phyloP scores from a whole-genome alignment of 495 filamentous ascomycete species.

The Penicillium odoratum region DNA sequence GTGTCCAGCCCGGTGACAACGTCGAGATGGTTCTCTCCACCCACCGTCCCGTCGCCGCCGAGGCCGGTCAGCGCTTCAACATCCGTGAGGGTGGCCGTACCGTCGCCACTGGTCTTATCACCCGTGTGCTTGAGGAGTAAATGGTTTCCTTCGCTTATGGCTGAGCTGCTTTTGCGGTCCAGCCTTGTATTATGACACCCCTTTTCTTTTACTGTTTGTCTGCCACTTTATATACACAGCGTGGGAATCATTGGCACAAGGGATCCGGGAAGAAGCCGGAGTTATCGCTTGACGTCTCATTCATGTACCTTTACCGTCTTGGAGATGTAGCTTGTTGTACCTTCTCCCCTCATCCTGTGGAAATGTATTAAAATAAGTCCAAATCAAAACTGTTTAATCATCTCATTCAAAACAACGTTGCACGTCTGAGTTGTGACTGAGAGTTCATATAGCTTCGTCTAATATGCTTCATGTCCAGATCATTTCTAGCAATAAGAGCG shows the following conservation, averaged over 20 bases:
- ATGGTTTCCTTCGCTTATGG: slow-evolving; percentile 10
- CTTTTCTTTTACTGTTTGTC: slow-evolving; percentile 34
- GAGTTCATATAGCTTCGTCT: no score
- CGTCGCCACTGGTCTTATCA: slow-evolving; percentile 89
- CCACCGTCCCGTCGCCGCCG: slow-evolving; percentile 77
- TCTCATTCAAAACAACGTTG: no score
- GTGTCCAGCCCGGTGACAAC: slow-evolving; percentile 98
- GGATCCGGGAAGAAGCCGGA: slow-evolving; percentile 38
- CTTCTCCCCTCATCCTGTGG: slow-evolving; percentile 30
- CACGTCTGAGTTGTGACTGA: no score
- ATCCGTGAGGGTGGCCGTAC: slow-evolving; percentile 94
- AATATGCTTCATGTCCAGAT: no score
- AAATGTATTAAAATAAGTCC: slow-evolving; percentile 28
- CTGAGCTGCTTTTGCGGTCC: slow-evolving; percentile 13
- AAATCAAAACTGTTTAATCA: slow-evolving; percentile 6
- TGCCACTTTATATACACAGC: slow-evolving; percentile 34
- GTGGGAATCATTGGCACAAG: slow-evolving; percentile 37
- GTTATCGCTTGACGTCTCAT: slow-evolving; percentile 43
- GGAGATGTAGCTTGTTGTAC: slow-evolving; percentile 46
- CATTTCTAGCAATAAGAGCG: no score
- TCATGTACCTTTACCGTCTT: slow-evolving; percentile 43
- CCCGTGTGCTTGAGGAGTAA: slow-evolving; percentile 63
- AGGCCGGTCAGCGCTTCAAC: slow-evolving; percentile 91
- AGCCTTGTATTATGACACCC: slow-evolving; percentile 39
- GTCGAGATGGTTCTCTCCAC: slow-evolving; percentile 89